Percentiles rank a stretch among this genome's conserved stretches.
Conservation (phyloP, 371 early-diverging fungal genomes). For the Mucor saturninus region DNA sequence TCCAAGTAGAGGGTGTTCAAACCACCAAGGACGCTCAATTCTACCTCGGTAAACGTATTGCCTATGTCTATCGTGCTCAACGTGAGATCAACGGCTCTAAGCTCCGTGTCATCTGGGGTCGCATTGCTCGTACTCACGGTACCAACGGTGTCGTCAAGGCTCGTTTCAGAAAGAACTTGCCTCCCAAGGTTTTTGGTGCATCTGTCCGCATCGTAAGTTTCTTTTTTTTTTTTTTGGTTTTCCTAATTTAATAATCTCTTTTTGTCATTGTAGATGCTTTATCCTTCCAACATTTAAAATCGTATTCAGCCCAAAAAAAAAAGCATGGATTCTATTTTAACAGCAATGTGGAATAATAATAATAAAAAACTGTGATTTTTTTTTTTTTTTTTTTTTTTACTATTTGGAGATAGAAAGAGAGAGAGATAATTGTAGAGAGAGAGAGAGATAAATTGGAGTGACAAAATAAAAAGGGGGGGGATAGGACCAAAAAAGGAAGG, state of each 20-base stretch:
- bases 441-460: no score
- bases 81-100: slow-evolving; percentile 88
- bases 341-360: no score
- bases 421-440: no score
- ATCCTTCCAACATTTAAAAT: slow-evolving; percentile 86
- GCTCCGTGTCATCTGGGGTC: slow-evolving; percentile 96
- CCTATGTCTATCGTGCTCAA: slow-evolving; percentile 86
- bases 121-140: slow-evolving; percentile 92
- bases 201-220: slow-evolving; percentile 55
- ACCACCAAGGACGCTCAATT: slow-evolving; percentile 85
- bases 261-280: slow-evolving; percentile 73
- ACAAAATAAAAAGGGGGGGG: no score
- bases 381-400: no score
- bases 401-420: no score
- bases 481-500: no score
- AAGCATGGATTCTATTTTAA: no score
- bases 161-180: slow-evolving; percentile 92
- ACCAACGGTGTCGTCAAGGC: slow-evolving; percentile 91
- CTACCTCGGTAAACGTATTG: slow-evolving; percentile 89
- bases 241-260: no score
- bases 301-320: neutral
- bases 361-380: no score
- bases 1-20: slow-evolving; percentile 91
- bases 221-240: neutral
- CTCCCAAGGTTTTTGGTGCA: slow-evolving; percentile 90